phyloP scores from a whole-genome alignment of 306 rosid species.

The Delonix regia region DNA sequence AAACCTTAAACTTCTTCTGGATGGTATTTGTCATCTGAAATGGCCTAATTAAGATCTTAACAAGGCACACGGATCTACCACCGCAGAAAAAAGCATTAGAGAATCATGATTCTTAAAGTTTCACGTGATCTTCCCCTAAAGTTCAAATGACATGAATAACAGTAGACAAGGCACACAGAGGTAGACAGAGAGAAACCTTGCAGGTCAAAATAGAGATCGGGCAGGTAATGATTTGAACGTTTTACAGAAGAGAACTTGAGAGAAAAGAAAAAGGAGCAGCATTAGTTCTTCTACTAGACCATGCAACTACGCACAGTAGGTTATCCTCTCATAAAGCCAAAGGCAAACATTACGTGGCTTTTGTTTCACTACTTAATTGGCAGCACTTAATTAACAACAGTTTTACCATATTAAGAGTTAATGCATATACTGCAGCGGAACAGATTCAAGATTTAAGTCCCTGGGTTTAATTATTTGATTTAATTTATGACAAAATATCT shows the following conservation, averaged over 20 bases:
- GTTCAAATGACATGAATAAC: neutral
- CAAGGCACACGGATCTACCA: conserved; percentile 14
- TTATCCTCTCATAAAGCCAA: neutral
- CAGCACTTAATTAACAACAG: neutral
- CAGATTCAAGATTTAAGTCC: neutral
- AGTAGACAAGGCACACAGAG: neutral
- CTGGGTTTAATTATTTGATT: neutral
- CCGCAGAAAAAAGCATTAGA: neutral
- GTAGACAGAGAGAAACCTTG: neutral
- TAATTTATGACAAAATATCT: neutral
- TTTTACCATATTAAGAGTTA: neutral
- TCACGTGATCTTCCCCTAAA: neutral
- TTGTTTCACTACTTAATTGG: neutral
- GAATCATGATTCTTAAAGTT: neutral
- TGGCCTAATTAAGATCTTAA: conserved; percentile 58
- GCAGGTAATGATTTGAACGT: neutral
- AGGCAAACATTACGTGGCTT: neutral
- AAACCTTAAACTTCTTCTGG: conserved; percentile 87
- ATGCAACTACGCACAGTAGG: neutral
- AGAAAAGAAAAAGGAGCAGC: neutral
- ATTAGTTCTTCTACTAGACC: conserved; percentile 6
- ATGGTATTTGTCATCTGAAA: conserved; percentile 93
- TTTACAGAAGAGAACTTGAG: neutral
- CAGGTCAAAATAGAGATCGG: neutral
- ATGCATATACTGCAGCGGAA: neutral